phyloP scores from a whole-genome alignment of 495 filamentous ascomycete species.

The Aspergillus ellipticus region DNA sequence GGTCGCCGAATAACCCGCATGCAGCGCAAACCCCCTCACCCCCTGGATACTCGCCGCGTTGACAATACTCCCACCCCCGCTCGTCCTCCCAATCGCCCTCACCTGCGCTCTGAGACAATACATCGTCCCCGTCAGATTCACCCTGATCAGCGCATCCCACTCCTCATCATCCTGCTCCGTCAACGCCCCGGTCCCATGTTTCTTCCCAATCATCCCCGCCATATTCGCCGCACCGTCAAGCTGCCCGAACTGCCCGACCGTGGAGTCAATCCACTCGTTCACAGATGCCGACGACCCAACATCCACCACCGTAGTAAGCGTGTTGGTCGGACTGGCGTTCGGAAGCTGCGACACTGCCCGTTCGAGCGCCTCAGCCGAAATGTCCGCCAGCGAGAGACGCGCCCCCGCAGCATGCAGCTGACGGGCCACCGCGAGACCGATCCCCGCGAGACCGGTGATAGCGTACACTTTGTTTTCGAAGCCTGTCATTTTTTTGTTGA shows the following conservation, averaged over 20 bases:
- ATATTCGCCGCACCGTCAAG: constrained; percentile 59
- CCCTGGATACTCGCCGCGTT: constrained; percentile 55
- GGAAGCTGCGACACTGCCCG: constrained; percentile 14
- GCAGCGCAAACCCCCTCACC: constrained; percentile 42
- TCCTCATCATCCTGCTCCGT: constrained; percentile 43
- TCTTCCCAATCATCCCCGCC: constrained; percentile 47
- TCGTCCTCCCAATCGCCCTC: constrained; percentile 37
- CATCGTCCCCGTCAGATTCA: constrained; percentile 57
- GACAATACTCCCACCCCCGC: constrained; percentile 51
- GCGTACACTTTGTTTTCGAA: constrained; percentile 47
- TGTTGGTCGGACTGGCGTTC: constrained; percentile 5
- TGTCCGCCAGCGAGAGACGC: constrained; percentile 49
- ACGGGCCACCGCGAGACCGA: constrained; percentile 54
- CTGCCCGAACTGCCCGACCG: constrained; percentile 38
- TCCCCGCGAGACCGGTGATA: constrained; percentile 54
- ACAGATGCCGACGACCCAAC: constrained; percentile 38
- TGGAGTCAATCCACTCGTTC: constrained; percentile 43
- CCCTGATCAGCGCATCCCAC: constrained; percentile 50
- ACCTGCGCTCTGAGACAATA: constrained; percentile 55
- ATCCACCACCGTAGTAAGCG: constrained; percentile 37
- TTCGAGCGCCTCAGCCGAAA: constrained; percentile 36
- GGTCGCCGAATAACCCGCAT: constrained; percentile 52
- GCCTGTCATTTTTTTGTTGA: constrained; percentile 19
- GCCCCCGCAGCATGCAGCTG: constrained; percentile 48
- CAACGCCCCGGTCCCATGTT: constrained; percentile 29